Percentiles rank a stretch among this genome's conserved stretches.
Conservation (phyloP, 345 rosid genomes). For the Salix arbutifolia region DNA sequence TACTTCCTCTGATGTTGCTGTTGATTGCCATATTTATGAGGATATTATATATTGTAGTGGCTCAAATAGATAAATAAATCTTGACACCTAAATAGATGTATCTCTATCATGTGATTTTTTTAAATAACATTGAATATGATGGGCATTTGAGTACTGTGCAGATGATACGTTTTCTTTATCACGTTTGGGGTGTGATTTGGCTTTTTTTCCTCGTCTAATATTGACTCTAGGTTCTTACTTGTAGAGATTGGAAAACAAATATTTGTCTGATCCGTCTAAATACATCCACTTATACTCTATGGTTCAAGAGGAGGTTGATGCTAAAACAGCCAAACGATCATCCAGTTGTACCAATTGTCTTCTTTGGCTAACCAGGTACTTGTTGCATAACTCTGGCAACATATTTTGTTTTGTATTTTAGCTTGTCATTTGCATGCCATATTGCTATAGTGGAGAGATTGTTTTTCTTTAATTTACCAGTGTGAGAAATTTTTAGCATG, state of each 20-base stretch:
- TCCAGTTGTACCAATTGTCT: conserved; percentile 94
- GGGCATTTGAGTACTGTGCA: neutral
- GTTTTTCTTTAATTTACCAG: neutral
- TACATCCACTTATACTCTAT: conserved; percentile 62
- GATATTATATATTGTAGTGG: neutral
- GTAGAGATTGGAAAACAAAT: conserved; percentile 85
- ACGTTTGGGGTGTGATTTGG: neutral
- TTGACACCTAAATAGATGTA: neutral
- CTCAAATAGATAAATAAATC: neutral
- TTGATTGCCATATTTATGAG: neutral
- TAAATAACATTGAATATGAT: neutral
- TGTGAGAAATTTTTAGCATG: neutral
- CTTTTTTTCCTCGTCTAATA: neutral
- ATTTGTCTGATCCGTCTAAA: conserved; percentile 56
- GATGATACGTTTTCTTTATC: neutral
- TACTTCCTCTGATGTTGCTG: neutral
- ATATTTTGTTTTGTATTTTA: neutral
- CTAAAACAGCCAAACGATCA: conserved; percentile 72
- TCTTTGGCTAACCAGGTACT: conserved; percentile 91
- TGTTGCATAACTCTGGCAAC: neutral
- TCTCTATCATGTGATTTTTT: neutral
- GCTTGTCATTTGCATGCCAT: neutral
- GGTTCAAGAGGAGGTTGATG: conserved; percentile 75
- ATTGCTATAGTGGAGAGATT: neutral
- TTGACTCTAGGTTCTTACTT: conserved; percentile 2